Percentiles rank a stretch among this genome's conserved stretches.
Conservation (phyloP, 2,329 filamentous ascomycete genomes). For the Alternaria ethzedia region DNA sequence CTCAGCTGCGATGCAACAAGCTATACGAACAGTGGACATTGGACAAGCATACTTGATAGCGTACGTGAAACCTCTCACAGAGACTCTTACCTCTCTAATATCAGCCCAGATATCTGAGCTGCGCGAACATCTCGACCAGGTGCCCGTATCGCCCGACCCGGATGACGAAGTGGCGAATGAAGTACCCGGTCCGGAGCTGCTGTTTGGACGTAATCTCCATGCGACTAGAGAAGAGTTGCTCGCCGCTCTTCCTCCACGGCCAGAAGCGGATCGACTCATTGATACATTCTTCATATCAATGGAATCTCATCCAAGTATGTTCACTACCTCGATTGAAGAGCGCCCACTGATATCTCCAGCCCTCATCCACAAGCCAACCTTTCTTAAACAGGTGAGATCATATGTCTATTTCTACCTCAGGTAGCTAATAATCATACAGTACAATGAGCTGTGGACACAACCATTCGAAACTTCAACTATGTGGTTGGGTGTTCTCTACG, state of each 20-base stretch:
- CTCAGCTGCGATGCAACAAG: constrained; percentile 36
- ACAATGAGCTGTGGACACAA: constrained; percentile 53
- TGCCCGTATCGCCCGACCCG: constrained; percentile 30
- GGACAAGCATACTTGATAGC: constrained; percentile 48
- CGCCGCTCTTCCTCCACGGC: constrained; percentile 31
- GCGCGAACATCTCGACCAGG: constrained; percentile 39
- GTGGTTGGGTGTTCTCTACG: constrained; percentile 56
- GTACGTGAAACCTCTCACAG: constrained; percentile 20
- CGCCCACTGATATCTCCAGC: constrained; percentile 18
- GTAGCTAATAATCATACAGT: constrained; percentile 36
- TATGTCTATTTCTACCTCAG: too few relatives aligned
- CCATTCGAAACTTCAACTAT: constrained; percentile 47
- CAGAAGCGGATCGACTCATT: constrained; percentile 35
- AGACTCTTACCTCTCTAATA: not conserved
- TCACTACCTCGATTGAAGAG: not conserved
- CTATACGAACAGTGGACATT: constrained; percentile 43
- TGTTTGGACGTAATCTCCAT: constrained; percentile 37
- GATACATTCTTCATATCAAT: constrained; percentile 35
- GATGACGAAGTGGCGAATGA: constrained; percentile 20
- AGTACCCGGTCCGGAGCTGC: constrained; percentile 33
- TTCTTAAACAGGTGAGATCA: constrained; percentile 30
- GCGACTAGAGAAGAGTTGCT: constrained; percentile 39
- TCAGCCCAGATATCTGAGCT: constrained; percentile 38
- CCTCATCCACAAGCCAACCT: constrained; percentile 40
- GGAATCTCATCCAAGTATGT: constrained; percentile 36